Evolutionary conservation across 2,329 filamentous ascomycete species (phyloP).

Genomic region (Fusarium oligoseptatum): DNA sequence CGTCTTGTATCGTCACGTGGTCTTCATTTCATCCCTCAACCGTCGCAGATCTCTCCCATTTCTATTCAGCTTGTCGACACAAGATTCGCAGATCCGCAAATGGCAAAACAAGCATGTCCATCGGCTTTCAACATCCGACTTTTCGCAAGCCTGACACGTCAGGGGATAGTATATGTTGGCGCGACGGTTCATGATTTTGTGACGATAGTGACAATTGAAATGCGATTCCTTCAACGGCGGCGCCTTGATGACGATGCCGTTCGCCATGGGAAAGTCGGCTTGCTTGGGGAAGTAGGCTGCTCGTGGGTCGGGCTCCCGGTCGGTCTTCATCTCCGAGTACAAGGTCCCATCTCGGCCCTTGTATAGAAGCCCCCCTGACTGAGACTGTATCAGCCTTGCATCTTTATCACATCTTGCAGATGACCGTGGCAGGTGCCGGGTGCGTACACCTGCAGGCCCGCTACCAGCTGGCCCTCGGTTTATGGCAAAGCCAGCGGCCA

Average conservation of each 20-base stretch:
- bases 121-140: conserved; percentile 59
- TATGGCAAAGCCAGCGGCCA: conserved; percentile 16
- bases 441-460: conserved; percentile 35
- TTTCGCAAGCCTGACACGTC: conserved; percentile 66
- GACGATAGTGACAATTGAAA: conserved; percentile 62
- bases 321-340: conserved; percentile 57
- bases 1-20: conserved; percentile 6
- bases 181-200: conserved; percentile 62
- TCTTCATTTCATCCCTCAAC: conserved; percentile 52
- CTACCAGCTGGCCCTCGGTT: conserved; percentile 35
- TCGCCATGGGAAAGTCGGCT: conserved; percentile 43
- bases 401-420: conserved; percentile 48
- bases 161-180: conserved; percentile 64
- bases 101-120: conserved; percentile 65
- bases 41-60: conserved; percentile 59
- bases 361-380: conserved; percentile 51
- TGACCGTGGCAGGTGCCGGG: conserved; percentile 50
- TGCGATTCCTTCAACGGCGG: conserved; percentile 58
- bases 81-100: conserved; percentile 65
- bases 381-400: conserved; percentile 49
- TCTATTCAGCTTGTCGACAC: conserved; percentile 57
- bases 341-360: conserved; percentile 55
- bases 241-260: conserved; percentile 58
- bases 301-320: conserved; percentile 51
- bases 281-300: conserved; percentile 56